These are phyloP conservation scores for Agaricus bisporus DNA, from an alignment of 768 basidiomycete genomes.

Conservation along the genomic window DNA sequence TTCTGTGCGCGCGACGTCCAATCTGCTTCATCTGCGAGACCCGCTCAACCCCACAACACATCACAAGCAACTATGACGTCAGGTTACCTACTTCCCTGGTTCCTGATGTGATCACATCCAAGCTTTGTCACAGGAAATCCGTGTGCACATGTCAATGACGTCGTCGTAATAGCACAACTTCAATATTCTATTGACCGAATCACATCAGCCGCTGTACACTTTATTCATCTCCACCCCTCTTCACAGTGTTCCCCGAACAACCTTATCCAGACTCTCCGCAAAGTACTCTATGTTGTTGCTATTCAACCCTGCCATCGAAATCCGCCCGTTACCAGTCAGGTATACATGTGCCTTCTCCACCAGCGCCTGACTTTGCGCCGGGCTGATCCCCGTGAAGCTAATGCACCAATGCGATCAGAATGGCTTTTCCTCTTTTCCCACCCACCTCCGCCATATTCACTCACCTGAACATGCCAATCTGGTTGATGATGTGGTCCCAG, in stretches of 20 bases:
- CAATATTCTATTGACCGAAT: neutral
- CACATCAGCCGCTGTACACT: neutral
- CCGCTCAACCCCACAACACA: neutral
- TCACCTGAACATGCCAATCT: constrained; percentile 98
- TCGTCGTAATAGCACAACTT: neutral
- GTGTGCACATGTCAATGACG: constrained; percentile 11
- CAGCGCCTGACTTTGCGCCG: constrained; percentile 60
- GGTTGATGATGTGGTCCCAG: constrained; percentile 94
- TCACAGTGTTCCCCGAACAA: constrained; percentile 35
- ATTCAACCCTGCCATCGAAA: constrained; percentile 94
- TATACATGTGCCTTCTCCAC: constrained; percentile 76
- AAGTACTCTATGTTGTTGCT: constrained; percentile 70
- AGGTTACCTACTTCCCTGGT: constrained; percentile 6
- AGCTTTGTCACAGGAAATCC: constrained; percentile 8
- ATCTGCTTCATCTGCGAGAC: neutral
- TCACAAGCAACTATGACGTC: constrained; percentile 8
- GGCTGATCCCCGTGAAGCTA: constrained; percentile 80
- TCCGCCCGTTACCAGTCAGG: constrained; percentile 81
- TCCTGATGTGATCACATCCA: constrained; percentile 10
- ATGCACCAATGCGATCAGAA: constrained; percentile 9
- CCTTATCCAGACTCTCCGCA: constrained; percentile 64
- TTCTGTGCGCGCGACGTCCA: neutral
- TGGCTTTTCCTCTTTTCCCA: neutral
- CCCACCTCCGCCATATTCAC: constrained; percentile 1
- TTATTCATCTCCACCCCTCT: neutral